Conservation (phyloP, 1,284 basidiomycete species). For the Fomes fomentarius region DNA sequence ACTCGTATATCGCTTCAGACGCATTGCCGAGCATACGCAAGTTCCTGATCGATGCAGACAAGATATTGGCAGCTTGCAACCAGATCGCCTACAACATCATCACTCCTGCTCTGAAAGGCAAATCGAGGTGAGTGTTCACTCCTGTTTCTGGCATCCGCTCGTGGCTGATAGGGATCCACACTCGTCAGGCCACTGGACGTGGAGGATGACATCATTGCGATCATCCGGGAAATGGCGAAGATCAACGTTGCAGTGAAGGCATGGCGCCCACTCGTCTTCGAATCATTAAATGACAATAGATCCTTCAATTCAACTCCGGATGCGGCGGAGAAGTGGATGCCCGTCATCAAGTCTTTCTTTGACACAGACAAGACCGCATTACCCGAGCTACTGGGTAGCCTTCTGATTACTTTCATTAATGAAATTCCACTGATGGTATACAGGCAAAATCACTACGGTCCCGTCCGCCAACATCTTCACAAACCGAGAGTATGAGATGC, state of each 20-base stretch:
- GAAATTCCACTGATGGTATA: slow-evolving; percentile 8
- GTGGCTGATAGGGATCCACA: neutral
- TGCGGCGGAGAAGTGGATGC: slow-evolving; percentile 71
- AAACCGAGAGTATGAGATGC: slow-evolving; percentile 93
- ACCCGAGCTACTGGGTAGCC: slow-evolving; percentile 77
- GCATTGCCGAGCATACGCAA: slow-evolving; percentile 80
- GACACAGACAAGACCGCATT: slow-evolving; percentile 89
- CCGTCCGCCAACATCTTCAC: slow-evolving; percentile 97
- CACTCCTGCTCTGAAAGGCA: slow-evolving; percentile 77
- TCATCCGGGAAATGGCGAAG: slow-evolving; percentile 80
- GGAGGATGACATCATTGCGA: slow-evolving; percentile 65
- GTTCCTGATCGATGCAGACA: slow-evolving; percentile 87
- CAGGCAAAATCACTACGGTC: slow-evolving; percentile 82
- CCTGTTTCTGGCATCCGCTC: neutral
- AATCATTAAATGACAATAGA: slow-evolving; percentile 84
- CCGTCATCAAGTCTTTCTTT: slow-evolving; percentile 81
- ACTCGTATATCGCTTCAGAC: slow-evolving; percentile 70
- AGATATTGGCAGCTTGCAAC: slow-evolving; percentile 74
- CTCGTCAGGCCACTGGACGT: slow-evolving; percentile 68
- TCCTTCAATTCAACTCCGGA: slow-evolving; percentile 79
- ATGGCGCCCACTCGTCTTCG: slow-evolving; percentile 83
- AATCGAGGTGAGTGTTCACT: slow-evolving; percentile 53
- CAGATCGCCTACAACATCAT: slow-evolving; percentile 90
- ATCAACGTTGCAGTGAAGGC: slow-evolving; percentile 82
- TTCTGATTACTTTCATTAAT: slow-evolving; percentile 9